A percentile compares a stretch with the other conserved stretches of the same genome.
Evolutionary conservation across 2,329 filamentous ascomycete genomes (phyloP).

Genomic region (Phialocephala subalpina): DNA sequence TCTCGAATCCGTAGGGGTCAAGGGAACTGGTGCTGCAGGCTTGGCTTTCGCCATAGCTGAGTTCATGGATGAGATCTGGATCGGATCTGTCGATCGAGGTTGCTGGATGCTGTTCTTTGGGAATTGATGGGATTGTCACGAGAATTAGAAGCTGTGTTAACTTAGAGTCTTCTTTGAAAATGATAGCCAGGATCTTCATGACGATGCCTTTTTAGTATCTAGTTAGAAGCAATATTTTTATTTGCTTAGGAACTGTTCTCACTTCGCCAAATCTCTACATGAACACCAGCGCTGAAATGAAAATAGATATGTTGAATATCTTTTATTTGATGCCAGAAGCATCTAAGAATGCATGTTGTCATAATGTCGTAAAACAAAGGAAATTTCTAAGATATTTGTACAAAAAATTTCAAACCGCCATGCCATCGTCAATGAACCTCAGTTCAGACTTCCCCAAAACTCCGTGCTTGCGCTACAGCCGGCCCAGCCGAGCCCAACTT

Average conservation of each 20-base stretch:
- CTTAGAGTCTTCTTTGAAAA: no score
- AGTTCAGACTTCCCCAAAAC: conserved; percentile 1
- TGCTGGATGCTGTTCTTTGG: not conserved
- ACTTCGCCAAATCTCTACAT: not conserved
- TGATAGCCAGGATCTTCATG: no score
- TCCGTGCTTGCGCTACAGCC: not conserved
- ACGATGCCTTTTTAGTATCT: no score
- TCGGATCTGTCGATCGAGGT: not conserved
- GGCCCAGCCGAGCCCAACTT: not conserved
- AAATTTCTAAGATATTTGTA: not conserved
- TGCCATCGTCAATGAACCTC: not conserved
- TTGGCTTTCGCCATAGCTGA: not conserved
- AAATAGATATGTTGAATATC: not conserved
- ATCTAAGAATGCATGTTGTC: not conserved
- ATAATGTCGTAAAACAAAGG: conserved; percentile 2
- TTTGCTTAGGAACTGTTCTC: no score
- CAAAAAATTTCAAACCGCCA: not conserved
- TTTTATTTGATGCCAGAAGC: not conserved
- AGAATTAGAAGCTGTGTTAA: not conserved
- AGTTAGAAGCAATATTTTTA: no score
- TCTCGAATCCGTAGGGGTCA: not conserved
- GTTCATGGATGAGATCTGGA: not conserved
- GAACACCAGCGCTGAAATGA: not conserved
- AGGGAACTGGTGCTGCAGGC: not conserved
- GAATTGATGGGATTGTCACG: not conserved